phyloP scores from a whole-genome alignment of 2,329 filamentous ascomycete species.

The Apiospora kogelbergensis region DNA sequence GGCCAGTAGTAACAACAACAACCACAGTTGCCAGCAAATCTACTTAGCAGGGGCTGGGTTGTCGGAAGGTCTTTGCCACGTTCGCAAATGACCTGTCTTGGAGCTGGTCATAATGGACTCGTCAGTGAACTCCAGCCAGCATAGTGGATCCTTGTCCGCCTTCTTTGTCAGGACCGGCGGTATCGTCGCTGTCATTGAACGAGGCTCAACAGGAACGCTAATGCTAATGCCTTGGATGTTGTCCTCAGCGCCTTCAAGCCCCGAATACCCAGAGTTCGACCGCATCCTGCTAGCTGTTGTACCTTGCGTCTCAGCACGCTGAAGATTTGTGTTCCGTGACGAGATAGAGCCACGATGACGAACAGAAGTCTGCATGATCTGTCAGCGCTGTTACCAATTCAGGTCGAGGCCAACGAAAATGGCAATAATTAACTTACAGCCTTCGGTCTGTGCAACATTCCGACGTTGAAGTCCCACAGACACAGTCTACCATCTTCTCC shows the following conservation, averaged over 20 bases:
- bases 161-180: conserved; percentile 89
- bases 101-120: conserved; percentile 91
- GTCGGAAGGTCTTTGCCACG: conserved; percentile 64
- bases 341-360: conserved; percentile 57
- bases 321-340: conserved; percentile 48
- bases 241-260: conserved; percentile 49
- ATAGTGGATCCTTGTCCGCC: conserved; percentile 82
- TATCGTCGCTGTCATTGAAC: conserved; percentile 78
- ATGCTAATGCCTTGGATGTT: conserved; percentile 53
- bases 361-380: conserved; percentile 46
- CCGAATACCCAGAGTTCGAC: conserved; percentile 68
- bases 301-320: conserved; percentile 63
- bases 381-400: background rate
- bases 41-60: conserved; percentile 10
- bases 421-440: conserved; percentile 55
- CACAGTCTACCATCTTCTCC: conserved; percentile 90
- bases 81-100: conserved; percentile 77
- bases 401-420: background rate
- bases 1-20: too few relatives aligned
- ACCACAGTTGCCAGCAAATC: background rate
- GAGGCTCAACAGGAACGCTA: conserved; percentile 81
- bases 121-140: conserved; percentile 91
- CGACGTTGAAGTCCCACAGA: conserved; percentile 96
- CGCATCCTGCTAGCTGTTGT: conserved; percentile 58
- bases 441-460: conserved; percentile 92